Percentiles rank a stretch among this genome's conserved stretches.
Conservation (phyloP, 75 land plant genomes). For the Pinus taeda region DNA sequence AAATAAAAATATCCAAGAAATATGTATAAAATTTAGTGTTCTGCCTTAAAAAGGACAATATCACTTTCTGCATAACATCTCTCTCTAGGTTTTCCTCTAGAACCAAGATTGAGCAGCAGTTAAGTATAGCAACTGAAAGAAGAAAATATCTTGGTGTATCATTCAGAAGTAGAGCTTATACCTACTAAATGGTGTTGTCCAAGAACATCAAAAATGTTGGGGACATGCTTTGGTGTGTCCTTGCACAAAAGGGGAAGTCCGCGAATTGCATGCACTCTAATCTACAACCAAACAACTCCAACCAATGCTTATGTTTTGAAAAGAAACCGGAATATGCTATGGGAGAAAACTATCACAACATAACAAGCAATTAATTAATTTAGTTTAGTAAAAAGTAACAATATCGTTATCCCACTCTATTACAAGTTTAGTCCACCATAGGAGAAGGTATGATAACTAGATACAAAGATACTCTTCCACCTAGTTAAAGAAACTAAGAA, state of each 20-base stretch:
- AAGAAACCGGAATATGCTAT: not conserved
- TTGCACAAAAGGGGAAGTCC: constrained; percentile 92
- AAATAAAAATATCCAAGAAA: not conserved
- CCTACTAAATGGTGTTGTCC: constrained; percentile 81
- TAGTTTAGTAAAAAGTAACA: not conserved
- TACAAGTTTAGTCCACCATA: not conserved
- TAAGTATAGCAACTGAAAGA: constrained; percentile 3
- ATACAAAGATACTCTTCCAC: no score
- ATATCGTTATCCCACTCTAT: not conserved
- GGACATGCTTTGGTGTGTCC: constrained; percentile 69
- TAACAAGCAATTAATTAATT: not conserved
- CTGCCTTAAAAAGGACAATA: constrained; percentile 82
- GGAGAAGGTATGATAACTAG: not conserved
- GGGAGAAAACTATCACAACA: not conserved
- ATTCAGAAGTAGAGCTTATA: constrained; percentile 12
- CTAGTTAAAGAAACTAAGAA: no score
- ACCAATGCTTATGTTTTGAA: not conserved
- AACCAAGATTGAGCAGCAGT: constrained; percentile 2
- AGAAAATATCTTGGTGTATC: not conserved
- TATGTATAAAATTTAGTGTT: constrained; percentile 62
- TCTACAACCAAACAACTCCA: constrained; percentile 31
- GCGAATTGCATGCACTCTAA: constrained; percentile 89
- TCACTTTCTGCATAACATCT: constrained; percentile 90
- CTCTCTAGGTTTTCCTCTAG: constrained; percentile 89
- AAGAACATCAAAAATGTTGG: constrained; percentile 80